These are phyloP conservation scores for Sarcomyxa edulis DNA, from an alignment of 768 basidiomycete species.

Conservation along the genomic window DNA sequence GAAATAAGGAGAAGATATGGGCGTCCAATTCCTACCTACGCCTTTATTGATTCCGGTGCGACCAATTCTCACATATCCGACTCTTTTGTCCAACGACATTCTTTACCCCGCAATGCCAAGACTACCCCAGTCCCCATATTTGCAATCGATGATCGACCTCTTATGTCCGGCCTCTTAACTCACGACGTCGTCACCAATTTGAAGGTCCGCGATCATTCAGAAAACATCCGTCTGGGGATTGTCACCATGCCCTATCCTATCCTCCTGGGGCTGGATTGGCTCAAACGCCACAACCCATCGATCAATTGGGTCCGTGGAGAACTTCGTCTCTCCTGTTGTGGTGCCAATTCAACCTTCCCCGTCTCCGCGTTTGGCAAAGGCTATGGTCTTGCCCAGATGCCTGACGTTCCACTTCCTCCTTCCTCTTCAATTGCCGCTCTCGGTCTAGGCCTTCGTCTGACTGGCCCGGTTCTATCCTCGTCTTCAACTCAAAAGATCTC, in stretches of 20 bases:
- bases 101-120: slow-evolving; percentile 15
- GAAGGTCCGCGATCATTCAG: slow-evolving; percentile 15
- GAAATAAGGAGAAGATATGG: too few species aligned
- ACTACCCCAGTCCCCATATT: slow-evolving; percentile 18
- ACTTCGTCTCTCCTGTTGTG: slow-evolving; percentile 19
- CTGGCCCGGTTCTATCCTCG: slow-evolving; percentile 3
- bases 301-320: slow-evolving; percentile 17
- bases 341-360: slow-evolving; percentile 6
- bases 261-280: slow-evolving; percentile 21
- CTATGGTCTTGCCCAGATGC: too few species aligned
- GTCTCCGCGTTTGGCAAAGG: slow-evolving; percentile 13
- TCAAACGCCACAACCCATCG: slow-evolving; percentile 16
- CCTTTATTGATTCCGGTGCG: slow-evolving; percentile 21
- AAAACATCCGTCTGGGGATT: slow-evolving; percentile 15
- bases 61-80: slow-evolving; percentile 20
- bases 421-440: slow-evolving; percentile 5
- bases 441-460: slow-evolving; percentile 17
- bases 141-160: slow-evolving; percentile 22
- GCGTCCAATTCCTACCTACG: slow-evolving; percentile 17
- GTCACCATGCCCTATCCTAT: slow-evolving; percentile 22
- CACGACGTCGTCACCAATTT: slow-evolving; percentile 20
- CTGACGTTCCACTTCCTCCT: slow-evolving; percentile 1
- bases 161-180: slow-evolving; percentile 26
- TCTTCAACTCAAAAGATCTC: too few species aligned
- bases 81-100: slow-evolving; percentile 15